Evolutionary conservation across 805 yeast genomes (phyloP).

Genomic region (Candida wancherniae): DNA sequence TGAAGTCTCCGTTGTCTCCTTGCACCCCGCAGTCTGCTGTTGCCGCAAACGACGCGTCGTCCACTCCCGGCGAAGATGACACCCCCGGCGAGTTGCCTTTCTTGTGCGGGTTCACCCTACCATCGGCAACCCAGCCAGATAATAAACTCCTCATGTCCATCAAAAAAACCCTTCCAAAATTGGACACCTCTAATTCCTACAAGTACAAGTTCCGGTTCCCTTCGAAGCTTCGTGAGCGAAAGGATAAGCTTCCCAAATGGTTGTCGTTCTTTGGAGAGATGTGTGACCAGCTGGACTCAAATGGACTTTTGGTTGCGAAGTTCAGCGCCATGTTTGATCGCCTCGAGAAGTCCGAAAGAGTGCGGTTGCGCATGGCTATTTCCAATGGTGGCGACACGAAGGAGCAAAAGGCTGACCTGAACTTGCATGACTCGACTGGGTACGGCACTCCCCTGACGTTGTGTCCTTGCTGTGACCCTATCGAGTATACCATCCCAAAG

Average conservation of each 20-base stretch:
- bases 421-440: conserved; percentile 15
- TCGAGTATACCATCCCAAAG: conserved; percentile 34
- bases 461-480: conserved; percentile 41
- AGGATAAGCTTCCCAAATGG: conserved; percentile 30
- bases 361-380: conserved; percentile 33
- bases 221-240: conserved; percentile 10
- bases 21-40: conserved; percentile 7
- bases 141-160: conserved; percentile 33
- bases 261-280: conserved; percentile 20
- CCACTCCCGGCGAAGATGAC: background rate
- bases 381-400: conserved; percentile 14
- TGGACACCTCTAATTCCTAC: conserved; percentile 20
- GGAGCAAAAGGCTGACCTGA: conserved; percentile 4
- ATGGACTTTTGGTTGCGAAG: conserved; percentile 20
- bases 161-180: conserved; percentile 28
- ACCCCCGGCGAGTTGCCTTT: conserved; percentile 12
- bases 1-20: conserved; percentile 11
- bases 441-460: conserved; percentile 37
- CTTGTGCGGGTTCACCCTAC: conserved; percentile 40
- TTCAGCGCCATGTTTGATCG: conserved; percentile 30
- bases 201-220: conserved; percentile 23
- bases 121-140: conserved; percentile 34
- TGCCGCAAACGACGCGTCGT: conserved; percentile 2
- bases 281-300: conserved; percentile 12
- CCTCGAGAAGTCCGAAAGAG: conserved; percentile 36